Conservation (phyloP, 352 stramenopile genomes). For the Halophytophthora polymorphica region DNA sequence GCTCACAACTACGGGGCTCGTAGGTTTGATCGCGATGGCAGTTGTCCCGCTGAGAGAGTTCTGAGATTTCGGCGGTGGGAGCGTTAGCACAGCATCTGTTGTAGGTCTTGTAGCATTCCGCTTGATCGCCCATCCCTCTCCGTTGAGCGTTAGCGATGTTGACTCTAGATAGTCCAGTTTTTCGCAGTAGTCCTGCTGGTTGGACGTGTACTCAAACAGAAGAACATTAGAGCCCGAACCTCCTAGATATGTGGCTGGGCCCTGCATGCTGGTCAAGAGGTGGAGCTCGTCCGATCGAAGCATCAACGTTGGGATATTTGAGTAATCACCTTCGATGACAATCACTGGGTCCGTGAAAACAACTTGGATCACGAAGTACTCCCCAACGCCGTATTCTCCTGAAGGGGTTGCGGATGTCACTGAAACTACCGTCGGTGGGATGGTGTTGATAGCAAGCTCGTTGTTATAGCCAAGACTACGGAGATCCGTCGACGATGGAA, state of each 20-base stretch:
- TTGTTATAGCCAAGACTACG: constrained; percentile 63
- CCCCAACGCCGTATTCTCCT: constrained; percentile 61
- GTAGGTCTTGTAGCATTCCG: constrained; percentile 47
- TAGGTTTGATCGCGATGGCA: constrained; percentile 58
- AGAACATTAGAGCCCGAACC: constrained; percentile 49
- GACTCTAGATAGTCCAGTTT: constrained; percentile 60
- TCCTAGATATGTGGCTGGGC: constrained; percentile 42
- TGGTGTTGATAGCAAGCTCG: constrained; percentile 55
- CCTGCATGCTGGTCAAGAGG: constrained; percentile 30
- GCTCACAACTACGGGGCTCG: constrained; percentile 29
- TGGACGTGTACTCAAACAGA: constrained; percentile 53
- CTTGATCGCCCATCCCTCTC: constrained; percentile 26
- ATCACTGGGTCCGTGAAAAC: constrained; percentile 45
- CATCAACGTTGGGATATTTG: constrained; percentile 27
- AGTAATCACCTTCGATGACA: constrained; percentile 20
- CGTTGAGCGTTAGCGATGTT: constrained; percentile 39
- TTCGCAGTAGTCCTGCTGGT: constrained; percentile 51
- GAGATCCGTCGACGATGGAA: constrained; percentile 30
- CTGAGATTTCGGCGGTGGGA: constrained; percentile 32
- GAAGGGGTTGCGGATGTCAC: constrained; percentile 45
- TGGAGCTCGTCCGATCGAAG: constrained; percentile 58
- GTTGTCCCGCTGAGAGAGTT: constrained; percentile 51
- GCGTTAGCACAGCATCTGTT: constrained; percentile 34
- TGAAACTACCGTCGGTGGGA: constrained; percentile 27
- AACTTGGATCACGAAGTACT: constrained; percentile 48